Conservation (phyloP, 371 early-diverging fungal genomes). For the Mucor lusitanicus region DNA sequence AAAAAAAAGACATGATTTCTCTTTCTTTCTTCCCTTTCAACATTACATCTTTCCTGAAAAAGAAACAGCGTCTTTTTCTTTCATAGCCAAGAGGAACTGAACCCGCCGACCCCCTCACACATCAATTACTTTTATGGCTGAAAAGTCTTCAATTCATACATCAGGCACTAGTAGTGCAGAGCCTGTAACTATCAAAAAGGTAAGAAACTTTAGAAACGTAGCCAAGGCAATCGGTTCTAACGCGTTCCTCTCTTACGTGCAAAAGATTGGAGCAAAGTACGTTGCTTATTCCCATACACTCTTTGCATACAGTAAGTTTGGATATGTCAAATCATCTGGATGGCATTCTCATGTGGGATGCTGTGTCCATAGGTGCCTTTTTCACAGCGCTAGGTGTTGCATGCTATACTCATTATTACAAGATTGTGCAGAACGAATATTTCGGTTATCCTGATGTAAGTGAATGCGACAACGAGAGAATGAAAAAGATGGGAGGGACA, state of each 20-base stretch:
- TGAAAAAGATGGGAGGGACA: no score
- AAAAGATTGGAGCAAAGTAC: constrained; percentile 62
- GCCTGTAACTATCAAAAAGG: constrained; percentile 17
- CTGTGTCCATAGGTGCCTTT: constrained; percentile 63
- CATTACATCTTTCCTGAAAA: not conserved
- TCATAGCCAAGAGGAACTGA: not conserved
- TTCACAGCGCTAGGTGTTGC: constrained; percentile 66
- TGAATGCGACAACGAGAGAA: no score
- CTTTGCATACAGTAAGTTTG: constrained; percentile 61
- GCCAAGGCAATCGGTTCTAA: not conserved
- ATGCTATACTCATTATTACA: constrained; percentile 74
- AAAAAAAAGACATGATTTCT: not conserved
- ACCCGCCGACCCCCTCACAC: not conserved
- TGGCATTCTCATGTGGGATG: not conserved
- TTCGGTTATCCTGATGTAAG: constrained; percentile 76
- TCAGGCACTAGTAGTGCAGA: constrained; percentile 6
- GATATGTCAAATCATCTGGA: not conserved
- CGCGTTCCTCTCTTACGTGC: not conserved
- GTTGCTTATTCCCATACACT: constrained; percentile 67
- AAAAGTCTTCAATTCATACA: constrained; percentile 17
- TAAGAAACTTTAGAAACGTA: not conserved
- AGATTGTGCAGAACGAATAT: constrained; percentile 79
- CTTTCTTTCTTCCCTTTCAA: not conserved
- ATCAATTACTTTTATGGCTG: constrained; percentile 11
- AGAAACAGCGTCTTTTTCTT: not conserved